Conservation (phyloP, 129 eudicot genomes). For the Tagetes erecta region DNA sequence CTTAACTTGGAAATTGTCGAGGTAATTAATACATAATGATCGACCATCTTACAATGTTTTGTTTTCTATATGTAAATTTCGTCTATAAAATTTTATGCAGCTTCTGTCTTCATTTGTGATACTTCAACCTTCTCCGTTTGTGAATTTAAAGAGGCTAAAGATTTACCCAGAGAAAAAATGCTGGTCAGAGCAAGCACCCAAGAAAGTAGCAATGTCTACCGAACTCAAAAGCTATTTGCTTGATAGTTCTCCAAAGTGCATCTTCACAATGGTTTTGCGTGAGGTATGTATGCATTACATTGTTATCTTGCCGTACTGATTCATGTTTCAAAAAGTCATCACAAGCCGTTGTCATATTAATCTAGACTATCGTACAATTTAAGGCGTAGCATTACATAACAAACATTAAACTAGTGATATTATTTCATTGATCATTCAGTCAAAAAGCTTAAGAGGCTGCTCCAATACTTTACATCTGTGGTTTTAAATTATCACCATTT, state of each 20-base stretch:
- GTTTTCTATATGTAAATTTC: background rate
- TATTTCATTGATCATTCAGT: too few species aligned
- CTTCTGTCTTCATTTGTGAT: background rate
- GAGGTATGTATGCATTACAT: background rate
- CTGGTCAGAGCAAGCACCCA: background rate
- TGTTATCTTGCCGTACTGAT: background rate
- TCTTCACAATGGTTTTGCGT: background rate
- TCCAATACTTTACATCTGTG: too few species aligned
- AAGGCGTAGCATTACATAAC: background rate
- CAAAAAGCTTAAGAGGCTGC: too few species aligned
- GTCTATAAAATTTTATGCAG: background rate
- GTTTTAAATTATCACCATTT: too few species aligned
- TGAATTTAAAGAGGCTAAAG: background rate
- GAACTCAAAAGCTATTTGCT: background rate
- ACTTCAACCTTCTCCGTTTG: background rate
- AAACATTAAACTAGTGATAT: too few species aligned
- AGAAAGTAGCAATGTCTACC: background rate
- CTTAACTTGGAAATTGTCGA: background rate
- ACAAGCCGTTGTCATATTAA: background rate
- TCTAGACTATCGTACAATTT: background rate
- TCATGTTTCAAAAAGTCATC: background rate
- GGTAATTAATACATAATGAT: background rate
- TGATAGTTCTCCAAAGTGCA: background rate
- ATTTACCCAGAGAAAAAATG: background rate
- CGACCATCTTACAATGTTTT: background rate